Conservation (phyloP, 192 early-diverging fungal genomes). For the Entomortierella beljakovae region DNA sequence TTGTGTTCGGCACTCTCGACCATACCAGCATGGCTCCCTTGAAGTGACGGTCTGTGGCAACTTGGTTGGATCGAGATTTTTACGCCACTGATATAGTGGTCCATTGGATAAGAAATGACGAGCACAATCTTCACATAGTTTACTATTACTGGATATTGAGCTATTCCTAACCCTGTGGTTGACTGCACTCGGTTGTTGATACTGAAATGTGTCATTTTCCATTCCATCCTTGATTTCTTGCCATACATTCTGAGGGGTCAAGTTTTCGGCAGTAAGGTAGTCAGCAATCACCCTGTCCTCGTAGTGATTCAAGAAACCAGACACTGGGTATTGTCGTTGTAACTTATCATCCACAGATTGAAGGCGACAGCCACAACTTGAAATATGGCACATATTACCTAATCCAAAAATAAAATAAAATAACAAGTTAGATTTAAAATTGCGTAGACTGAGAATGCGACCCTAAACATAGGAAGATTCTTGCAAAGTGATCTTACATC, state of each 20-base stretch:
- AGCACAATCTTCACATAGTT: constrained; percentile 13
- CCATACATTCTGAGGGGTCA: constrained; percentile 11
- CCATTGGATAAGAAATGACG: constrained; percentile 27
- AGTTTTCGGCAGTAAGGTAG: constrained; percentile 7
- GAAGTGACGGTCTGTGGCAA: constrained; percentile 6
- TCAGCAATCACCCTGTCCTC: constrained; percentile 11
- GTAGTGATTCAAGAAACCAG: constrained; percentile 9
- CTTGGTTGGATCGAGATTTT: background rate
- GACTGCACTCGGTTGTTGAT: constrained; percentile 3
- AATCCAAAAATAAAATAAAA: background rate
- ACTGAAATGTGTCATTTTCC: constrained; percentile 18
- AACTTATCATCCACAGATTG: constrained; percentile 27
- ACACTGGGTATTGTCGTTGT: background rate
- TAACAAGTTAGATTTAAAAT: background rate
- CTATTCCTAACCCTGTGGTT: background rate
- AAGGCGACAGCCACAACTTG: constrained; percentile 21
- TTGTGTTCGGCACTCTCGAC: constrained; percentile 44
- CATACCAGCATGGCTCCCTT: constrained; percentile 37
- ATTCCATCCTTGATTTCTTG: constrained; percentile 31
- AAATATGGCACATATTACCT: constrained; percentile 45
- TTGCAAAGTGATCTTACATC: constrained; percentile 15
- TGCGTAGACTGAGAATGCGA: too few relatives aligned
- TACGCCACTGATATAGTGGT: constrained; percentile 46
- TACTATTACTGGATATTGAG: constrained; percentile 6
- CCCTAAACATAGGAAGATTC: too few relatives aligned